Conservation (phyloP, 177 flowering plant species). For the Vitis hybrid region DNA sequence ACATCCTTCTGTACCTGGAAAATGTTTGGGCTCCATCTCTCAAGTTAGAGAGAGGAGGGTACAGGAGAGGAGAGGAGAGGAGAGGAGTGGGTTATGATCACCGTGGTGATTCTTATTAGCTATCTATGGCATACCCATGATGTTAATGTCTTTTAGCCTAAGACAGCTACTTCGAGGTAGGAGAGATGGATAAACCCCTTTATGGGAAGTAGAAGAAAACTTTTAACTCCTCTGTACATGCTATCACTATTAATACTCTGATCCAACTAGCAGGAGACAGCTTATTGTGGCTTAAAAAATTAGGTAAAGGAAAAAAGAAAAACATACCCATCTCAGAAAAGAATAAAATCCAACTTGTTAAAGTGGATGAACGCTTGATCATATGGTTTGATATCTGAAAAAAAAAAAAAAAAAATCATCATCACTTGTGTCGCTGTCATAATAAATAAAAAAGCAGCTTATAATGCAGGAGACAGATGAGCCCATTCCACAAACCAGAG, state of each 20-base stretch:
- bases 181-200: slow-evolving; percentile 1
- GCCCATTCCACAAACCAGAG: not conserved
- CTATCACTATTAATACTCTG: not conserved
- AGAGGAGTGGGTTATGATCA: not conserved
- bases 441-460: slow-evolving; percentile 2
- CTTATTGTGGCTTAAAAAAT: slow-evolving; percentile 5
- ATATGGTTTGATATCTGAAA: slow-evolving; percentile 5
- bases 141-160: slow-evolving; percentile 6
- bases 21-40: slow-evolving; percentile 43
- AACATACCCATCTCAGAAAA: slow-evolving; percentile 11
- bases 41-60: not conserved
- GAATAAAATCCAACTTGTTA: slow-evolving; percentile 4
- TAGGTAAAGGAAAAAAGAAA: not conserved
- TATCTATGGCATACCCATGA: not conserved
- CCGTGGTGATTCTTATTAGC: not conserved
- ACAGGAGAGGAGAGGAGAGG: not conserved
- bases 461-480: slow-evolving; percentile 14
- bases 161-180: slow-evolving; percentile 11
- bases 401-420: not conserved
- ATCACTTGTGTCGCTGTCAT: slow-evolving; percentile 9
- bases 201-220: not conserved
- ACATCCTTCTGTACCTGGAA: slow-evolving; percentile 50
- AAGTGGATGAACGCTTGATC: not conserved
- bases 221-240: not conserved
- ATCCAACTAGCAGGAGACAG: slow-evolving; percentile 14